phyloP scores from a whole-genome alignment of 306 rosid genomes.

The Canavalia gladiata region DNA sequence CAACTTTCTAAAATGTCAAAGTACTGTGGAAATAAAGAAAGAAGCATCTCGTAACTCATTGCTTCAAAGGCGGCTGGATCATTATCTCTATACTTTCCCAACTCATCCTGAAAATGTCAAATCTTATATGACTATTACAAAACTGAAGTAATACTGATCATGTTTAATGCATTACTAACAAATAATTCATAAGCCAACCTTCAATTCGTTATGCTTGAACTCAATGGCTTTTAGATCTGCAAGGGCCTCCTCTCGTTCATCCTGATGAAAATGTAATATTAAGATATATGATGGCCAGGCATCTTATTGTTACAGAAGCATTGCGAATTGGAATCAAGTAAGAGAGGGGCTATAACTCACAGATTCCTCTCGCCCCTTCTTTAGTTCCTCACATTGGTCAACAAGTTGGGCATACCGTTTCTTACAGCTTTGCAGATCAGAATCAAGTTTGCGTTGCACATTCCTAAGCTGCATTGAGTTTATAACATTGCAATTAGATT shows the following conservation, averaged over 20 bases:
- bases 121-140: conserved; percentile 40
- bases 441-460: conserved; percentile 78
- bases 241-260: conserved; percentile 83
- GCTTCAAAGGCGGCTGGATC: conserved; percentile 96
- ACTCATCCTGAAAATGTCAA: conserved; percentile 68
- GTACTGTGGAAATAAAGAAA: conserved; percentile 30
- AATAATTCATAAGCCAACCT: conserved; percentile 61
- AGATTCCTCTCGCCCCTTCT: conserved; percentile 94
- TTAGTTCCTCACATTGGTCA: conserved; percentile 70
- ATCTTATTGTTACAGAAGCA: conserved; percentile 18
- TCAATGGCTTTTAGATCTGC: conserved; percentile 79
- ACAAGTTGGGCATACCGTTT: conserved; percentile 70
- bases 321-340: conserved; percentile 27
- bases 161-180: conserved; percentile 17
- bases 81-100: conserved; percentile 86
- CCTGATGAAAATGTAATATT: conserved; percentile 54
- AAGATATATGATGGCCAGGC: conserved; percentile 37
- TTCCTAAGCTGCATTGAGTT: conserved; percentile 72
- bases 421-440: conserved; percentile 73
- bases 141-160: conserved; percentile 1
- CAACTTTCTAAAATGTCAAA: conserved; percentile 31
- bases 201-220: conserved; percentile 70
- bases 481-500: conserved; percentile 27
- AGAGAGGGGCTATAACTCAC: conserved; percentile 61
- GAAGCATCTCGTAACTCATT: conserved; percentile 73